These are phyloP conservation scores for Penstemon davidsonii DNA, from an alignment of 257 asterid species.

Conservation along the genomic window DNA sequence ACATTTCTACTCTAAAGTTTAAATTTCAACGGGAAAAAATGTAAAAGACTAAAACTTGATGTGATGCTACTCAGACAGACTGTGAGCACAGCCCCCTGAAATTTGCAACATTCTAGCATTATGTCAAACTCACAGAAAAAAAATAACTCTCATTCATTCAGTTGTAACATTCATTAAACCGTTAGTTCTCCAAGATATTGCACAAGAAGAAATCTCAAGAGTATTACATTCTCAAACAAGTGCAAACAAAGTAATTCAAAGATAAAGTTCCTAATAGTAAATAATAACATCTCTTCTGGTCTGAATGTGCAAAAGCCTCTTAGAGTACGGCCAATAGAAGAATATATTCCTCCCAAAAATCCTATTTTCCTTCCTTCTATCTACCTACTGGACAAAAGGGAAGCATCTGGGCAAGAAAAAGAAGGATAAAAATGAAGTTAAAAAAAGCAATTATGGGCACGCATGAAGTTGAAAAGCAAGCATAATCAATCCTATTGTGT, in stretches of 20 bases:
- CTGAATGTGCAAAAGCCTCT: slow-evolving; percentile 29
- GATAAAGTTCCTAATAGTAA: slow-evolving; percentile 26
- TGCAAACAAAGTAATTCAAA: slow-evolving; percentile 19
- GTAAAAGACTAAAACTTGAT: no score
- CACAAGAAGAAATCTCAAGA: slow-evolving; percentile 28
- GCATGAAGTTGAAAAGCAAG: not conserved
- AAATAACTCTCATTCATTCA: not conserved
- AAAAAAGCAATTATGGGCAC: not conserved
- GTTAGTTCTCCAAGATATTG: slow-evolving; percentile 37
- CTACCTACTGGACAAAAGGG: slow-evolving; percentile 28
- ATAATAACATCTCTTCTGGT: slow-evolving; percentile 13
- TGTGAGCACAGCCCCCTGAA: no score
- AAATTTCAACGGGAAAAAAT: no score
- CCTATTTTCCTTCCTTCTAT: slow-evolving; percentile 27
- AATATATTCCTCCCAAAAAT: slow-evolving; percentile 21
- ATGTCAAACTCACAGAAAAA: no score
- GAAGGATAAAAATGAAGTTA: not conserved
- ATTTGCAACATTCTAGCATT: no score
- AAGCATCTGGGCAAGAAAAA: not conserved
- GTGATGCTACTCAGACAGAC: no score
- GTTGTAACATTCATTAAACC: slow-evolving; percentile 11
- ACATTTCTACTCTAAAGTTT: no score
- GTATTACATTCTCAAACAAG: slow-evolving; percentile 32
- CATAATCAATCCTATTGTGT: not conserved
- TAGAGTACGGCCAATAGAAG: slow-evolving; percentile 14